Conservation (phyloP, 1,284 basidiomycete genomes). For the Phellopilus nigrolimitatus region DNA sequence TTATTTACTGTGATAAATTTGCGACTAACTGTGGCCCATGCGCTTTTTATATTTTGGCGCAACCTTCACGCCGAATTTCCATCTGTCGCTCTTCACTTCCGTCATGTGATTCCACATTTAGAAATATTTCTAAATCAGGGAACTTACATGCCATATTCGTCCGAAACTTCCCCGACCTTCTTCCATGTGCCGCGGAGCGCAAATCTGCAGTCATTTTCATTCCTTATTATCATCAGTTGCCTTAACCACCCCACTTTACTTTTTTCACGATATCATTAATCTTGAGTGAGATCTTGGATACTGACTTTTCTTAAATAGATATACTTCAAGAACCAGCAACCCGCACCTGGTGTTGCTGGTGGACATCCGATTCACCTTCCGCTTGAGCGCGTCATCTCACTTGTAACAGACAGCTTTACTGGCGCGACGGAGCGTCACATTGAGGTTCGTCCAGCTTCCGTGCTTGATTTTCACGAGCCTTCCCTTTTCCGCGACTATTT, state of each 20-base stretch:
- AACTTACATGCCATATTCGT: background rate
- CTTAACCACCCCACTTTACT: too few relatives aligned
- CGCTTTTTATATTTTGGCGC: too few relatives aligned
- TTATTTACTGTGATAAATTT: too few relatives aligned
- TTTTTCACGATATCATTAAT: background rate
- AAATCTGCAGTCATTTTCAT: too few relatives aligned
- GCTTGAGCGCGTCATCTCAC: conserved; percentile 70
- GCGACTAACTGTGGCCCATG: too few relatives aligned
- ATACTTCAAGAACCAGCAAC: conserved; percentile 91
- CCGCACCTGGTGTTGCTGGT: conserved; percentile 51
- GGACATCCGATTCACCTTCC: conserved; percentile 76
- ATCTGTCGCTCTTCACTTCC: background rate
- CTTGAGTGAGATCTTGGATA: background rate
- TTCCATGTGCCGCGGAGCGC: background rate
- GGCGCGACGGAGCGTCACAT: conserved; percentile 95
- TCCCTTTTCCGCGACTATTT: background rate
- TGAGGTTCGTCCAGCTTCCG: conserved; percentile 53
- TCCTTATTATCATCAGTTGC: background rate
- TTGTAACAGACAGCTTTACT: conserved; percentile 92
- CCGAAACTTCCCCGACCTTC: conserved; percentile 12
- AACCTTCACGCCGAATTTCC: too few relatives aligned
- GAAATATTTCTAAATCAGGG: background rate
- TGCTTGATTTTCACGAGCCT: background rate
- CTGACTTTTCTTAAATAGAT: conserved; percentile 48
- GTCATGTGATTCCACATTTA: background rate